Base-by-base conservation (phyloP, 805 yeast genomes). In the Metschnikowia hibisci region DNA sequence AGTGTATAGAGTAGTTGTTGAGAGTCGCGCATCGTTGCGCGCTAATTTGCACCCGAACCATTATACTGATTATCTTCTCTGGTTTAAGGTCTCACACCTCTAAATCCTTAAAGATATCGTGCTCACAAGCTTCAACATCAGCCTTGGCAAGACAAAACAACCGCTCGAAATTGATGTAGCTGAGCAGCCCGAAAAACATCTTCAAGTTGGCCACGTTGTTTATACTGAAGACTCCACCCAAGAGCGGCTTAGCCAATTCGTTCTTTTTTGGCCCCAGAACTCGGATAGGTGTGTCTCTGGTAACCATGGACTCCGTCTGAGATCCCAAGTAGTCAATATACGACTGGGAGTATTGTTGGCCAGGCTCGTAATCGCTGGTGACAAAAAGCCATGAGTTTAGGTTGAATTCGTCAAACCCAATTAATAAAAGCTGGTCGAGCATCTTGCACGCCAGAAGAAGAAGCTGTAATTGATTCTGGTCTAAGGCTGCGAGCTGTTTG, bases 351-450 rank as follows among this genome's bases (percentile, higher is more conserved):
- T 41, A 49, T 22, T 52, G 41, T 4, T 44, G 45, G 4, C 30
- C 38, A n/a, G 52, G 37, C 9, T 83, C 80, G 13, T 80, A 71
- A 13, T 78, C 80, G 53, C 84, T 87, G 22, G 81, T 73, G 9
- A 91, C 77, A 57, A 88, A 93, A 2, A 93, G 67, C 98, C 98
- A 91, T 55, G 88, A 93, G 48, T 78, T 58, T 61, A 78, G 57
- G 62, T 81, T 82, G 69, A 91, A 74, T 45, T 88, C 96, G 57
- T 90, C 97, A 32, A 74, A 73, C 29, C 81, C 78, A 44, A 89
- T 52, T 2, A 84, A 69, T 15, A 91, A 60, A 16, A 89, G 60
- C 25, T 85, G 73, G 57, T 91, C 99, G 36, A 93, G 66, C 12
- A 93, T 66, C 60, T 90, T 91, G 55, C 88, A 82, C 0, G 84